Conservation (phyloP, 2,329 filamentous ascomycete genomes). For the Xylariaceae sp. region DNA sequence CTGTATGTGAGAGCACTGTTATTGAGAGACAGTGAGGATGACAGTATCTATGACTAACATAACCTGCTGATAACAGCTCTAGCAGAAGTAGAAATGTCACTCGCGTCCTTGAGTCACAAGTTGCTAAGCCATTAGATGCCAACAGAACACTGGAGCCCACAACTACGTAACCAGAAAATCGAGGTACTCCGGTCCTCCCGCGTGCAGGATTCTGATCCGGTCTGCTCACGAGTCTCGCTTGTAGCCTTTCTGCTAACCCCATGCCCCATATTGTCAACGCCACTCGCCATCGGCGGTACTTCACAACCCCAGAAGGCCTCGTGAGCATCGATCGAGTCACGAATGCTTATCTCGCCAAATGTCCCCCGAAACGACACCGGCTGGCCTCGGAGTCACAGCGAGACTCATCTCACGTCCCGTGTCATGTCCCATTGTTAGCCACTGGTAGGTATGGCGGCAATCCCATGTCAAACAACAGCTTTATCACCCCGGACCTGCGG, state of each 20-base stretch:
- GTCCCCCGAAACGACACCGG: background rate
- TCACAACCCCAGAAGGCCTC: background rate
- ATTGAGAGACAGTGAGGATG: no score
- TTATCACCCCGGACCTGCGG: background rate
- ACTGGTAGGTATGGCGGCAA: background rate
- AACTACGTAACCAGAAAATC: background rate
- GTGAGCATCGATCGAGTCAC: background rate
- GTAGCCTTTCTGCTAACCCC: background rate
- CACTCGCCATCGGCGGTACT: background rate
- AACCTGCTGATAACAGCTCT: no score
- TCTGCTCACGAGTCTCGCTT: background rate
- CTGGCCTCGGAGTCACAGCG: no score
- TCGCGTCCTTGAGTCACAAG: background rate
- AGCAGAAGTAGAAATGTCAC: background rate
- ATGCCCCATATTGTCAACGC: background rate
- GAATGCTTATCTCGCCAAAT: background rate
- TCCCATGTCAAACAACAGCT: background rate
- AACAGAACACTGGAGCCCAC: no score
- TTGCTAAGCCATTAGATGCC: no score
- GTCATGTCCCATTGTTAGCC: no score
- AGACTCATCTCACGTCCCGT: no score
- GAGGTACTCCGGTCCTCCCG: background rate
- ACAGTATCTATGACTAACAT: no score
- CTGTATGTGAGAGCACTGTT: no score
- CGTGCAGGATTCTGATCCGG: background rate